phyloP scores from a whole-genome alignment of 208 protist species.

The Balamuthia mandrillaris region DNA sequence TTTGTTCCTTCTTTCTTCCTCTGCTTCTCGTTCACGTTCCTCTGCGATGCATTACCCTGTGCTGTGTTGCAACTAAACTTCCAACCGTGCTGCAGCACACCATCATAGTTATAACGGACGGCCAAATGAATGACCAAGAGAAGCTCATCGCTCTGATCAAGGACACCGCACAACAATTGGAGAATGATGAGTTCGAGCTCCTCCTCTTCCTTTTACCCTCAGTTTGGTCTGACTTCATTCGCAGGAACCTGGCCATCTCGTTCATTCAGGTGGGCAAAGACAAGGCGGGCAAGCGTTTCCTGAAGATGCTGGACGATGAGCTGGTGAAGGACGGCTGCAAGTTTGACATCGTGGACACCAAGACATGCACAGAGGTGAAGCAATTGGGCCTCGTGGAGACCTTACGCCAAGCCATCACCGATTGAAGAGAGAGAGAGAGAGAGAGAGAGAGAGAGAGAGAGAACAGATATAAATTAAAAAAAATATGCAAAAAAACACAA shows the following conservation, averaged over 20 bases:
- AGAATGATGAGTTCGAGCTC: neutral
- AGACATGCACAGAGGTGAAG: neutral
- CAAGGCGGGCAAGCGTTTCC: neutral
- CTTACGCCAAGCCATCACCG: neutral
- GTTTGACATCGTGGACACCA: slow-evolving; percentile 31
- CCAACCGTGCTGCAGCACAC: neutral
- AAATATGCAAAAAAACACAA: too few species aligned
- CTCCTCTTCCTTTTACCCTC: too few species aligned
- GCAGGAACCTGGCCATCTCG: neutral
- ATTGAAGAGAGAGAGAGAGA: too few species aligned
- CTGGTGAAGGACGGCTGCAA: slow-evolving; percentile 5
- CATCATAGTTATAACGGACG: slow-evolving; percentile 4
- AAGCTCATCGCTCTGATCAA: neutral
- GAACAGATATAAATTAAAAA: too few species aligned
- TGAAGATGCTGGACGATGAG: slow-evolving; percentile 20
- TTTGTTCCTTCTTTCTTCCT: neutral
- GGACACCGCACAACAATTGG: neutral
- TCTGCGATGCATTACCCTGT: neutral
- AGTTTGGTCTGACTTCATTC: too few species aligned
- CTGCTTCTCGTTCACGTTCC: too few species aligned
- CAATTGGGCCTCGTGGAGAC: neutral
- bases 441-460: too few species aligned
- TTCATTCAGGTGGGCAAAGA: slow-evolving; percentile 23
- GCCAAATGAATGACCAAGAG: neutral
- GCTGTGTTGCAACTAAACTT: neutral